Evolutionary conservation across 805 yeast genomes (phyloP), one percentile per base, ranked within the genome.

Genomic region (Lachancea fermentati): DNA sequence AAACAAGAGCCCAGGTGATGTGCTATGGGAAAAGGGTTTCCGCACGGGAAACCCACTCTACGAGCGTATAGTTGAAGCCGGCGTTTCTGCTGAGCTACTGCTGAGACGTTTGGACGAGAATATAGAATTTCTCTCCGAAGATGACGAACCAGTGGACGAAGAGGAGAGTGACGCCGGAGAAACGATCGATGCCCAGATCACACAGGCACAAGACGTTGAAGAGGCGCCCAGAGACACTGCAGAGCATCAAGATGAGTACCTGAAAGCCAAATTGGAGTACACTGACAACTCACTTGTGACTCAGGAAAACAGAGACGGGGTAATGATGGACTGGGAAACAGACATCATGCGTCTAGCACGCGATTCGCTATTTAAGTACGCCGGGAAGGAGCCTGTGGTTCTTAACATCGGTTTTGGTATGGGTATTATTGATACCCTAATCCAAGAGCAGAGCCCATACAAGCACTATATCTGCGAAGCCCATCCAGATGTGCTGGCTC

Each of bases 241-340:
- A 1, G 75, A 72, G 37, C 71, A 78, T 44, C 88, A 83, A 45
- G 58, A 68, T 2, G 72, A 83, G 0, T 89, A 80, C 53, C 67
- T 89, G 32, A 63, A 72, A 9, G 75, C 89, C 3, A 71, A 80
- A 52, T 66, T 89, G 18, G 79, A 77, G 49, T 89, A 85, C 57
- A 65, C 65, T 1, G 72, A 67, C 30, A 81, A 80, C 44, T 80
- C 93, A 0, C 67, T 89, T 18, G 67, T 86, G 18, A 91, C 97
- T 1, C 71, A 76, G 44, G 81, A 77, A 17, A 67, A 81, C 37
- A 69, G 74, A 34, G 97, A 89, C 54, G 97, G 96, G 13, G 97
- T 89, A 2, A 89, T 89, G 97, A 89, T 89, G 97, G 83, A 82
- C 51, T 89, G 97, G 97, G 97, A 89, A 58, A 72, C 78, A 4